Evolutionary conservation across 768 basidiomycete genomes (phyloP), one percentile per base, ranked within the genome.

Genomic region (Dioszegia aurantiaca): DNA sequence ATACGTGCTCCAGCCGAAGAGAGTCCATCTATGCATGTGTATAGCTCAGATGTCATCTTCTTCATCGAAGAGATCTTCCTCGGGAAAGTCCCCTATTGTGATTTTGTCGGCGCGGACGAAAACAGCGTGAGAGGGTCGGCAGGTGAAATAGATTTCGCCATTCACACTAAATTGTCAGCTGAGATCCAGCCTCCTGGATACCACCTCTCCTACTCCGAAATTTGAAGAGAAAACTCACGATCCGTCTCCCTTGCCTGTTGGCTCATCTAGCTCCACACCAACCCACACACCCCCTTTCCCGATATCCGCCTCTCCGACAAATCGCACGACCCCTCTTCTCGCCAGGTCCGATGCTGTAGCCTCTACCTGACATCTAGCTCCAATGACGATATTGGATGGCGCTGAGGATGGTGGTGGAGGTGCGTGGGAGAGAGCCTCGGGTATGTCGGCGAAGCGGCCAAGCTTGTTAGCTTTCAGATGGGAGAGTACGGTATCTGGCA

Each of bases 231-330:
- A 37, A 17, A 85, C 91, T 78, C 72, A 94, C 92, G 85, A 86
- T 65, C 94, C 94, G 74, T 97, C 88, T 61, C 93, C 92, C 79
- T 93, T 97, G 11, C 94, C 94, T 23, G 90, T 81, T 2, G 94
- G 93, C 68, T 98, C 94, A 71, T 98, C 94, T 70, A 92, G 89
- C 74, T 94, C 90, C 19, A 98, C 81, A 0, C 94, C 94, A 0
- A 97, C 83, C 93, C 93, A 98, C 0, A 84, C 65, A 0, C 75
- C 76, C 14, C 80, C 83, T 58, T 81, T 83, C 10, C 83, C 84
- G 70, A 97, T 95, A 56, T 82, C 80, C 0, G 92, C 90, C 36
- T 79, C 75, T 0, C 94, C 94, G 26, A 91, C 85, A 66, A 86
- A 97, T n/a, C 86, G 81, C 40, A 97, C 86, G 0, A 85, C 85